Percentiles rank a stretch among this genome's conserved stretches.
phyloP scores from a whole-genome alignment of 2,329 filamentous ascomycete genomes.

The Cercospora berteroae region DNA sequence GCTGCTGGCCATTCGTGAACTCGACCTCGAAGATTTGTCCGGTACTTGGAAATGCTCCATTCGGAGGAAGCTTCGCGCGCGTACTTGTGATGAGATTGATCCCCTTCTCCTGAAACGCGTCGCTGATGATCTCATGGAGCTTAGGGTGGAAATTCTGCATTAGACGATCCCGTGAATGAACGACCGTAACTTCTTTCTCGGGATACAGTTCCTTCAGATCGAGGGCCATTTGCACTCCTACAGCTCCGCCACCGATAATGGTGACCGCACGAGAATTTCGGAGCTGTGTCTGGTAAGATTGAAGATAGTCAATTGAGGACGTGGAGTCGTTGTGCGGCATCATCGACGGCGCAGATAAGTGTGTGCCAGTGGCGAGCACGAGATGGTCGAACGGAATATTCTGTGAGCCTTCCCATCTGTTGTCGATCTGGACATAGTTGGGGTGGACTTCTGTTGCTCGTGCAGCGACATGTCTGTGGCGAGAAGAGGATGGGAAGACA shows the following conservation, averaged over 20 bases:
- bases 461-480: slow-evolving; percentile 18
- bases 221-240: slow-evolving; percentile 60
- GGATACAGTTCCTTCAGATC: slow-evolving; percentile 59
- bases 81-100: slow-evolving; percentile 52
- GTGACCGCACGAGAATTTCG: slow-evolving; percentile 19
- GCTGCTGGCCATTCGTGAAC: slow-evolving; percentile 46
- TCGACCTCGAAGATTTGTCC: slow-evolving; percentile 37
- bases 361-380: slow-evolving; percentile 25
- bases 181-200: slow-evolving; percentile 55
- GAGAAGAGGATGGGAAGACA: slow-evolving; percentile 14
- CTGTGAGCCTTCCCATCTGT: slow-evolving; percentile 19
- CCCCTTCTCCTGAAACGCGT: slow-evolving; percentile 48
- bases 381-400: slow-evolving; percentile 26
- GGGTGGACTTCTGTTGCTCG: slow-evolving; percentile 21
- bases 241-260: slow-evolving; percentile 56
- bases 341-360: slow-evolving; percentile 22
- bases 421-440: slow-evolving; percentile 19
- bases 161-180: slow-evolving; percentile 56
- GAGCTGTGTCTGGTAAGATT: slow-evolving; percentile 27
- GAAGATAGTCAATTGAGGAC: slow-evolving; percentile 18
- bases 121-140: slow-evolving; percentile 42
- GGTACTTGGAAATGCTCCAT: slow-evolving; percentile 28
- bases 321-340: slow-evolving; percentile 21
- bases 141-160: slow-evolving; percentile 53
- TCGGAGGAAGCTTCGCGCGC: slow-evolving; percentile 29